These are phyloP conservation scores for Xylaria arbuscula DNA, from an alignment of 2,329 filamentous ascomycete species.

Conservation along the genomic window DNA sequence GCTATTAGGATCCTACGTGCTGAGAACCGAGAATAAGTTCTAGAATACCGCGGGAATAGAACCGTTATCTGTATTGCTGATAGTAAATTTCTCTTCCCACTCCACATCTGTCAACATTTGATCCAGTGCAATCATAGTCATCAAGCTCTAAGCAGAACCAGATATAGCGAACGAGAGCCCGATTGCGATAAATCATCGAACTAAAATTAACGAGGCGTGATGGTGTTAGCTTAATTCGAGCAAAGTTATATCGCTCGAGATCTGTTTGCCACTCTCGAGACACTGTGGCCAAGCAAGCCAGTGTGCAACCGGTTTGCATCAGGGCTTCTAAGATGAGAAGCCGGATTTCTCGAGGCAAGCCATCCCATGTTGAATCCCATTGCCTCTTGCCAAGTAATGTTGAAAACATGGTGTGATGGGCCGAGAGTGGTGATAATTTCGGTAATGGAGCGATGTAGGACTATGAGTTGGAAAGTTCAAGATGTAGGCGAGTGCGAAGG, in stretches of 20 bases:
- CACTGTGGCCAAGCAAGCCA: constrained; percentile 21
- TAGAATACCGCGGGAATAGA: constrained; percentile 48
- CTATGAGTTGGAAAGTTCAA: constrained; percentile 12
- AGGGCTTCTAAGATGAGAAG: constrained; percentile 24
- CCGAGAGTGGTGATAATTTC: constrained; percentile 17
- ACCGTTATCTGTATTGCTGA: constrained; percentile 43
- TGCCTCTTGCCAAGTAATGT: constrained; percentile 21
- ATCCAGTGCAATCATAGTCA: constrained; percentile 44
- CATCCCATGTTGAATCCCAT: constrained; percentile 15
- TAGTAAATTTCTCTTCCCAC: constrained; percentile 27
- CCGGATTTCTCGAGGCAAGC: constrained; percentile 13
- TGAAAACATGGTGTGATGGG: constrained; percentile 18
- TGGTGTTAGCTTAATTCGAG: constrained; percentile 20
- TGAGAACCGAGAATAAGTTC: constrained; percentile 49
- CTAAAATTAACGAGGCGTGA: constrained; percentile 46
- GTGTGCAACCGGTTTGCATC: constrained; percentile 21
- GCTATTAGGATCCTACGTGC: constrained; percentile 49
- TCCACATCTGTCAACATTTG: constrained; percentile 3
- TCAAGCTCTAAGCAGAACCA: constrained; percentile 50
- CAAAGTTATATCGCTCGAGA: constrained; percentile 17
- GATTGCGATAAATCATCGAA: constrained; percentile 48
- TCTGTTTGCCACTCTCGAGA: constrained; percentile 23
- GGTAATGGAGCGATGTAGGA: constrained; percentile 17
- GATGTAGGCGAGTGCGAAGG: no score
- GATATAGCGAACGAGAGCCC: constrained; percentile 45